Evolutionary conservation across 257 asterid genomes (phyloP).

Genomic region (Solanum habrochaites): DNA sequence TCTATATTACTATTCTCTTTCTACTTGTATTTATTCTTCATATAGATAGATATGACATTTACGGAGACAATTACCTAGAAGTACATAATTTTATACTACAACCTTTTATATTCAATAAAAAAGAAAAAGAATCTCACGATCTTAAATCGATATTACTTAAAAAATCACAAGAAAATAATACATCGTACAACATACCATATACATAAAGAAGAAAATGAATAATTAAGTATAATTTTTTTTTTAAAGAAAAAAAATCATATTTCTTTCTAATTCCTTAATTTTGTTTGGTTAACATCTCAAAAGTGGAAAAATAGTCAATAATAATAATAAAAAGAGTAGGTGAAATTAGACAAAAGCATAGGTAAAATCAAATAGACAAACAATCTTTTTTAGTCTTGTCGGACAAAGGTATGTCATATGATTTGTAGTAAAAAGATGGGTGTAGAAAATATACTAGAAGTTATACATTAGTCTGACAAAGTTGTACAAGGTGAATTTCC

Average conservation of each 20-base stretch:
- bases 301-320: background rate
- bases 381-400: background rate
- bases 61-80: background rate
- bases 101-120: background rate
- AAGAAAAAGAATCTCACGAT: background rate
- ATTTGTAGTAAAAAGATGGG: background rate
- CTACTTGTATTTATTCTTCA: background rate
- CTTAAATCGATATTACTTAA: background rate
- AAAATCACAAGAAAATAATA: background rate
- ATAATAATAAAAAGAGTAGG: background rate
- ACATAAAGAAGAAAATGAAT: background rate
- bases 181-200: background rate
- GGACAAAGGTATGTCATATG: slow-evolving; percentile 2
- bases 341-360: slow-evolving; percentile 15
- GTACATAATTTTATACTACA: background rate
- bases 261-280: background rate
- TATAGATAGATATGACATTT: background rate
- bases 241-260: background rate
- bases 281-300: background rate
- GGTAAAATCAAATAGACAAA: slow-evolving; percentile 20
- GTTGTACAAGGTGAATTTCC: slow-evolving; percentile 2
- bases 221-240: no score
- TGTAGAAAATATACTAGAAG: background rate
- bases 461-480: slow-evolving; percentile 5
- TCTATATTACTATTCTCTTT: background rate